Base-by-base conservation (phyloP, 1,139 yeast species). In the Candida neerlandica region DNA sequence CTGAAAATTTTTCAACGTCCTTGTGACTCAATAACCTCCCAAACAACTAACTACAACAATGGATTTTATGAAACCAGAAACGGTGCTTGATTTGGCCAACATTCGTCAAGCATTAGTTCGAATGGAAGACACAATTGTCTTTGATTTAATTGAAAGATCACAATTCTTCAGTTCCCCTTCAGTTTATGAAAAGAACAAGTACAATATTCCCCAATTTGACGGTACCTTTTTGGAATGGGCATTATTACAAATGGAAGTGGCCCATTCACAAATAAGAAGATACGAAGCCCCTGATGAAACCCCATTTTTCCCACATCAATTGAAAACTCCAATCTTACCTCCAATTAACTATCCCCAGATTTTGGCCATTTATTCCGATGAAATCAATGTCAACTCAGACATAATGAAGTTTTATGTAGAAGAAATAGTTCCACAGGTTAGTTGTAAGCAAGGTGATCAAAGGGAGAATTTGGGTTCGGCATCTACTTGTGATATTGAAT, bases 51-150 rank as follows among this genome's bases (percentile, higher is more conserved):
- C 5, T 12, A 14, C 12, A 33, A 16, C 14, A 4, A 91, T 94
- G 97, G 96, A 94, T 68, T 92, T 92, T 66, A 79, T 82, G 67
- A 82, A 84, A 57, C 95, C 96, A 12, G 87, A 85, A 42, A 82
- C 96, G 0, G 97, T 91, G 7, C 78, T 94, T 51, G 82, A 90
- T 62, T 75, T 94, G 54, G 75, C 75, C 60, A 91, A 94, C 67
- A 94, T 94, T 60, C 84, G 99, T 56, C 84, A 81, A 54, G 89
- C 92, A 18, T 75, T 94, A 48, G 86, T 91, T 41, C 82, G 97
- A 47, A 90, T 94, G 97, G 99, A 94, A 63, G 99, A 94, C 67
- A 87, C 97, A 9, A 91, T 94, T 60, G 89, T 94, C 55, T 94
- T 92, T 75, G 89, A 87, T 52, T 80, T 94, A 58, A 92, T 94